Evolutionary conservation across 2,329 filamentous ascomycete genomes (phyloP).

Genomic region (Microdochium nivale): DNA sequence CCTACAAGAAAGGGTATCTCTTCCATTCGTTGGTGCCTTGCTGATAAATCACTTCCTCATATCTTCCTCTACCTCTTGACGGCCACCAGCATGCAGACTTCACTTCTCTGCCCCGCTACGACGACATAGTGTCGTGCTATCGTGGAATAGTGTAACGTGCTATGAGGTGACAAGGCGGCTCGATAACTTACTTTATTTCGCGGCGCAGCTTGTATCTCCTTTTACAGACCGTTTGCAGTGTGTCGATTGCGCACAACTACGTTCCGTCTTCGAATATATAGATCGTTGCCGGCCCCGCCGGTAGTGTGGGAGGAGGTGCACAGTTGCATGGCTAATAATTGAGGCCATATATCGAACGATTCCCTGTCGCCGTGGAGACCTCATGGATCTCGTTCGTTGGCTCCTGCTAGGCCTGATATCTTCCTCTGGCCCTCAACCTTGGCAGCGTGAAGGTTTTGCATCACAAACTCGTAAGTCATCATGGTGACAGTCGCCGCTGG

Average conservation of each 20-base stretch:
- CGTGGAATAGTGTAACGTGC: too few species aligned
- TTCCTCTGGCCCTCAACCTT: conserved; percentile 29
- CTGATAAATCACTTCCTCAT: not conserved
- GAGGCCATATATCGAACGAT: not conserved
- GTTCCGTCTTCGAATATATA: too few species aligned
- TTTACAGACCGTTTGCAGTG: too few species aligned
- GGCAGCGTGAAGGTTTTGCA: conserved; percentile 40
- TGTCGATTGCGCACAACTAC: too few species aligned
- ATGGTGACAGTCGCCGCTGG: conserved; percentile 96
- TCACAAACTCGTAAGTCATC: conserved; percentile 84
- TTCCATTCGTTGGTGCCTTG: not conserved
- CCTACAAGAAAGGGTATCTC: not conserved
- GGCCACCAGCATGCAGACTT: not conserved
- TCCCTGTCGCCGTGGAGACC: not conserved
- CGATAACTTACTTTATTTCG: too few species aligned
- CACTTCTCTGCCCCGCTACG: too few species aligned
- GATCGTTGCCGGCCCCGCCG: too few species aligned
- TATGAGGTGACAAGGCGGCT: too few species aligned
- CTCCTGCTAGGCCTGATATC: conserved; percentile 4
- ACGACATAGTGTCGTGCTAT: too few species aligned
- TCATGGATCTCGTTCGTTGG: not conserved
- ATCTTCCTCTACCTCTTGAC: not conserved
- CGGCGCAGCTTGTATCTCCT: too few species aligned
- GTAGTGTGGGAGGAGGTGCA: too few species aligned
- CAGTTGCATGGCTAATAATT: not conserved